A percentile compares a stretch with the other conserved stretches of the same genome.
phyloP scores from a whole-genome alignment of 192 early-diverging fungal species.

The Gigaspora rosea region DNA sequence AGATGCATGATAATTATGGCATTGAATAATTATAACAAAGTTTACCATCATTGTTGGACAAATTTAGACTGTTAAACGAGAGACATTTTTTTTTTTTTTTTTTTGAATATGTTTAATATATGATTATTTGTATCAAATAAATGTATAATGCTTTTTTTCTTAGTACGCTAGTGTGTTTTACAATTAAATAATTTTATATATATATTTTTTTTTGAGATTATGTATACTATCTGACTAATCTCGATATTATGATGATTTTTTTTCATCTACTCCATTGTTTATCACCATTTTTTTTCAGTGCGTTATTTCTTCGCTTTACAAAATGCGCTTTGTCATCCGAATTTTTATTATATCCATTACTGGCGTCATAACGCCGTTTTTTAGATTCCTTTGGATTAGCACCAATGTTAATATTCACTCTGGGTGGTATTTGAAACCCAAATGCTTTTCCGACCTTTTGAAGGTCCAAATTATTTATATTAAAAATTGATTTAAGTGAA shows the following conservation, averaged over 20 bases:
- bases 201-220: too few relatives aligned
- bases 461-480: constrained; percentile 89
- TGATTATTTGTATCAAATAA: too few relatives aligned
- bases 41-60: not conserved
- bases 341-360: not conserved
- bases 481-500: constrained; percentile 94
- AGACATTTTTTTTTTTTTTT: not conserved
- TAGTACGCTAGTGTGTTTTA: too few relatives aligned
- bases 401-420: constrained; percentile 76
- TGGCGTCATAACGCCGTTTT: not conserved
- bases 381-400: constrained; percentile 20
- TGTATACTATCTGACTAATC: not conserved
- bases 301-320: constrained; percentile 13
- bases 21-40: not conserved
- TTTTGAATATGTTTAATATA: not conserved
- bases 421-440: constrained; percentile 95
- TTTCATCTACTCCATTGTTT: constrained; percentile 25
- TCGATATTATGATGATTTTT: not conserved
- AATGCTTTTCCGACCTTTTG: constrained; percentile 91
- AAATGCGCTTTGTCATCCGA: not conserved
- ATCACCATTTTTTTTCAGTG: not conserved
- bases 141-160: too few relatives aligned
- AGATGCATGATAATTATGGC: constrained; percentile 23
- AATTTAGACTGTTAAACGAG: not conserved
- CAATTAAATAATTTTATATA: too few relatives aligned